Conservation (phyloP, 495 filamentous ascomycete species). For the Sabuloglossum arenarium region DNA sequence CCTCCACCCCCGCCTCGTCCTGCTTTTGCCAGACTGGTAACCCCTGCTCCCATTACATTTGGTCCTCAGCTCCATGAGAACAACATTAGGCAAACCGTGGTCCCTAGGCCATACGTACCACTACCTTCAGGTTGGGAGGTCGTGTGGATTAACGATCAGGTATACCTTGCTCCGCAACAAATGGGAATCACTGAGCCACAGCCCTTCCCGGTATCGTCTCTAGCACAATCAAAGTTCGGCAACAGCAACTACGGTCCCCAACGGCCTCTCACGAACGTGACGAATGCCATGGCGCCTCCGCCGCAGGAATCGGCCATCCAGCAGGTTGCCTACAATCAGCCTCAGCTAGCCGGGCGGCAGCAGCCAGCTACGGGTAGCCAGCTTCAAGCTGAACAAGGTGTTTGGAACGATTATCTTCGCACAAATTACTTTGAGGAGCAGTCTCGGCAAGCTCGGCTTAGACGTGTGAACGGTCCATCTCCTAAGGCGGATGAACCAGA, state of each 20-base stretch:
- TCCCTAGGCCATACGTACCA: background rate
- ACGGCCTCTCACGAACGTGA: background rate
- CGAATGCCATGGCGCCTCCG: background rate
- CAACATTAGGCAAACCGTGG: background rate
- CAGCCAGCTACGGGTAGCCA: background rate
- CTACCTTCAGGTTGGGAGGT: background rate
- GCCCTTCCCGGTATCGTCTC: background rate
- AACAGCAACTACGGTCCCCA: background rate
- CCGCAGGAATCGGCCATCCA: background rate
- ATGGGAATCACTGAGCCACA: background rate
- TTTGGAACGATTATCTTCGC: background rate
- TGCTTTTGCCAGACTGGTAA: background rate
- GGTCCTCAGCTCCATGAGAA: background rate
- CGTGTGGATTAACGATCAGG: background rate
- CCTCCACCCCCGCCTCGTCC: constrained; percentile 1
- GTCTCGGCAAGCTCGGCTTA: constrained; percentile 1
- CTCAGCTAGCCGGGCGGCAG: background rate
- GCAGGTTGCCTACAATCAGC: background rate
- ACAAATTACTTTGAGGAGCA: constrained; percentile 2
- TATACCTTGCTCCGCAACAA: background rate
- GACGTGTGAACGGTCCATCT: background rate
- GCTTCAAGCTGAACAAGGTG: background rate
- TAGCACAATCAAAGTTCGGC: background rate
- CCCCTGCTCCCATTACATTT: background rate
- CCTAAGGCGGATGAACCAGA: background rate